phyloP scores from a whole-genome alignment of 164 flowering plant genomes.

The Vitis riparia region DNA sequence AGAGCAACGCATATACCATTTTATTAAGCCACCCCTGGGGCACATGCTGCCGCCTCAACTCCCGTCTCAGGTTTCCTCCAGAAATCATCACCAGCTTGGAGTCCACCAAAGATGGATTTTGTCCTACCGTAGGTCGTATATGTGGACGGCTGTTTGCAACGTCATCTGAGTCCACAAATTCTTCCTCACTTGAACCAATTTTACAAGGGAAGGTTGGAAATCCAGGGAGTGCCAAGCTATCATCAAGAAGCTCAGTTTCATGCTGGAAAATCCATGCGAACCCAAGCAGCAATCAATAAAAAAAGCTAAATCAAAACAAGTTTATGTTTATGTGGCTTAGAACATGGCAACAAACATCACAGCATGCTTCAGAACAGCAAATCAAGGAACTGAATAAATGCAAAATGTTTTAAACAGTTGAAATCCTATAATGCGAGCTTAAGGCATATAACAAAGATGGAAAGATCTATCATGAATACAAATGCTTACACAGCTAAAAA shows the following conservation, averaged over 20 bases:
- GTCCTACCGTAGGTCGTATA: constrained; percentile 40
- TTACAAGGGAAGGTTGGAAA: constrained; percentile 50
- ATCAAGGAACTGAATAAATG: too few relatives aligned
- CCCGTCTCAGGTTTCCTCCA: constrained; percentile 53
- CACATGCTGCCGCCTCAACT: constrained; percentile 49
- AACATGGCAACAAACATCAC: background rate
- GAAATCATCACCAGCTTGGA: constrained; percentile 47
- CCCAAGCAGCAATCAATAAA: background rate
- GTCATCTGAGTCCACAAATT: constrained; percentile 82
- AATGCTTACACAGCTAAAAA: background rate
- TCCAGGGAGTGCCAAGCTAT: constrained; percentile 76
- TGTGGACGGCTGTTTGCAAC: constrained; percentile 45
- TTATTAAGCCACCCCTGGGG: constrained; percentile 75
- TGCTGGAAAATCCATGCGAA: constrained; percentile 33
- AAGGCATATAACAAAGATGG: too few relatives aligned
- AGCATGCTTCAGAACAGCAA: background rate
- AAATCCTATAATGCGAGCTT: too few relatives aligned
- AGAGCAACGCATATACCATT: constrained; percentile 43
- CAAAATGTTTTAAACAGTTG: too few relatives aligned
- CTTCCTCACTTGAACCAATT: constrained; percentile 82
- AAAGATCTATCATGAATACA: background rate
- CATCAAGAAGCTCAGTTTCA: constrained; percentile 85
- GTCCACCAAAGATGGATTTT: constrained; percentile 42
- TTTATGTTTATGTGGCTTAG: background rate
- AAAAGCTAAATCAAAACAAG: background rate